Evolutionary conservation across 2,329 filamentous ascomycete species (phyloP).

Genomic region (Colletotrichum costaricense): DNA sequence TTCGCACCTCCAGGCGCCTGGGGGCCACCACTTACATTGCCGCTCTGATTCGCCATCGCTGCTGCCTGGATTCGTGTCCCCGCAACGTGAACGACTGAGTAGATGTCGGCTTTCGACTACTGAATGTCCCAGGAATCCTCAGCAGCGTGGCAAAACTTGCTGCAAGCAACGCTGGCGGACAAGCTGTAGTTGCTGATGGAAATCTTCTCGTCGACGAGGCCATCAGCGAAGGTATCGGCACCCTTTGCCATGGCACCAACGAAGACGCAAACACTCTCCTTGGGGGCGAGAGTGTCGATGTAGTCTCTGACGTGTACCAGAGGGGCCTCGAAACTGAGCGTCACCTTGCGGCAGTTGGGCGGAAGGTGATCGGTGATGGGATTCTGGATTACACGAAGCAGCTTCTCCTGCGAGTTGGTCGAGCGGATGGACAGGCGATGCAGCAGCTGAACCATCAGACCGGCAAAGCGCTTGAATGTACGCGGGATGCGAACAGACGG

Average conservation of each 20-base stretch:
- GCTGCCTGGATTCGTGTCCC: neutral
- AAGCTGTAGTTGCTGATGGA: constrained; percentile 98
- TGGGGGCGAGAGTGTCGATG: constrained; percentile 79
- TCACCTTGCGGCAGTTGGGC: constrained; percentile 97
- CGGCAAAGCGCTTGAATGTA: constrained; percentile 98
- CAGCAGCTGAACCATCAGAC: constrained; percentile 97
- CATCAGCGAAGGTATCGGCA: constrained; percentile 93
- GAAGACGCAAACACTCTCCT: constrained; percentile 97
- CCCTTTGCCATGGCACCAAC: constrained; percentile 99
- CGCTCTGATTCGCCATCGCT: neutral
- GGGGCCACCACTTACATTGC: constrained; percentile 29
- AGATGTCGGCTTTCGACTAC: constrained; percentile 57
- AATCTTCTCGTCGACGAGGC: constrained; percentile 95
- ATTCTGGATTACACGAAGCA: constrained; percentile 97
- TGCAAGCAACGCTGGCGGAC: constrained; percentile 97
- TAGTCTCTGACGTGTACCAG: constrained; percentile 92
- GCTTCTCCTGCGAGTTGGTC: constrained; percentile 96
- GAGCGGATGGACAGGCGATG: constrained; percentile 96
- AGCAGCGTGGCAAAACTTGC: constrained; percentile 98
- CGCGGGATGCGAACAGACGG: constrained; percentile 97
- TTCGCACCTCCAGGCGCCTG: constrained; percentile 32
- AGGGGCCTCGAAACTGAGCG: constrained; percentile 91
- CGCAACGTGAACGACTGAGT: neutral
- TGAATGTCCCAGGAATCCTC: constrained; percentile 97
- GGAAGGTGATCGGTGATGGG: constrained; percentile 97